Base-by-base conservation (phyloP, 176 grass and related monocot genomes). In the Musa schizocarpa region DNA sequence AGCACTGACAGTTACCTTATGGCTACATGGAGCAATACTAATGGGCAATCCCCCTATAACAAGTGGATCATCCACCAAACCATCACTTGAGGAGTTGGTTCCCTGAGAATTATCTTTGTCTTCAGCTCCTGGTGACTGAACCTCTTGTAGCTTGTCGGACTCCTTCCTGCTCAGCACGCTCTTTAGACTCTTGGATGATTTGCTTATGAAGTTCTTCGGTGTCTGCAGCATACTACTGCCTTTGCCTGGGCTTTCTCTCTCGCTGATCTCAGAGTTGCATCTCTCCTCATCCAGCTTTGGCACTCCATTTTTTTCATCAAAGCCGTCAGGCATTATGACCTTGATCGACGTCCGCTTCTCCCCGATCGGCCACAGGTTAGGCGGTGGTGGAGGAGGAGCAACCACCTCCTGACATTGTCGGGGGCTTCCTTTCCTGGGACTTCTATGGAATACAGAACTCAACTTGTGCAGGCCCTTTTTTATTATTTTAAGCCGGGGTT, bases 311-410 rank as follows among this genome's bases (percentile, higher is more conserved):
- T 77, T 74, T 70, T 51, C 64, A 53, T 29, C 43, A 22, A 16
- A 4, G 76, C 82, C 81, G 77, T 87, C 78, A 34, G 91, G 78
- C 11, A 92, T 59, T 12, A 92, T 57, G 4, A 89, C 72, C 2
- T 78, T 91, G 34, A 94, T 82, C 1, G 82, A 89, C 69, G 88
- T 85, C 72, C 74, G 84, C 69, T 82, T 94, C 78, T 94, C 88
- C 71, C 95, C 90, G 3, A 89, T 11, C 27, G 88, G 75, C 0
- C 6, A 80, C 14, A 96, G 52, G 68, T 92, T 96, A 0, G 80
- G 53, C n/a, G 53, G 82, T 76, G 95, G 85, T 14, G 70, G 84
- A 11, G 70, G 84, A 11, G 72, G 16, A 62, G 70, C 68, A 74
- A 81, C 81, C 58, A 79, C 53, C 34, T 43, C 4, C 86, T 23